A percentile compares a stretch with the other conserved stretches of the same genome.
These are phyloP conservation scores for Apiotrichum gamsii DNA, from an alignment of 1,284 basidiomycete genomes.

Conservation along the genomic window DNA sequence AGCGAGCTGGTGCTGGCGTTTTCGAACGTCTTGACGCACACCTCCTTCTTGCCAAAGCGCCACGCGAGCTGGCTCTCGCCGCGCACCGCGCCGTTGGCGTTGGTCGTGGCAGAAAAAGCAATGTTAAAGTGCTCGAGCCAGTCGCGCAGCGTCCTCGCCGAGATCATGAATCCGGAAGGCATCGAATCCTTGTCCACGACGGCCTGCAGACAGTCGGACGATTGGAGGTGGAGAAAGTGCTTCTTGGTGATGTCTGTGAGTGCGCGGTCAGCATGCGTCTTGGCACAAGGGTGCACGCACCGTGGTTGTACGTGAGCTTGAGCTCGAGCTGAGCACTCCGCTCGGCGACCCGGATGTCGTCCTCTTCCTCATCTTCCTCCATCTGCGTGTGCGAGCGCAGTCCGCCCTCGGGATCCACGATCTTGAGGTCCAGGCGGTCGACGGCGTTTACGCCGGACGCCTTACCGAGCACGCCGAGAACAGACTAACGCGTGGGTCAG, in stretches of 20 bases:
- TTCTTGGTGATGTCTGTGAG: conserved; percentile 42
- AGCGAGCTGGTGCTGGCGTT: conserved; percentile 10
- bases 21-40: conserved; percentile 43
- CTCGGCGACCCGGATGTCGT: conserved; percentile 10
- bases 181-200: conserved; percentile 40
- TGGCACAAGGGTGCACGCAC: conserved; percentile 17
- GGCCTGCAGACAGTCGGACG: conserved; percentile 39
- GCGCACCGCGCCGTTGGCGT: conserved; percentile 8
- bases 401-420: conserved; percentile 33
- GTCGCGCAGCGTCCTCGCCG: conserved; percentile 37
- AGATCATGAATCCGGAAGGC: conserved; percentile 37
- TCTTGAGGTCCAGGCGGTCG: conserved; percentile 38
- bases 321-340: conserved; percentile 18
- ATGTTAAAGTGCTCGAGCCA: conserved; percentile 46
- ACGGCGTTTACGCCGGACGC: conserved; percentile 33
- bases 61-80: conserved; percentile 42
- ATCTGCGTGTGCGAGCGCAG: conserved; percentile 9
- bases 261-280: not conserved
- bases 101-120: conserved; percentile 12
- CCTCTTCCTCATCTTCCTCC: conserved; percentile 13
- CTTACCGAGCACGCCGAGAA: conserved; percentile 41
- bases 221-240: conserved; percentile 41
- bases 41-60: conserved; percentile 36
- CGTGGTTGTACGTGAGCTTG: conserved; percentile 44
- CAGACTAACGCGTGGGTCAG: conserved; percentile 27